phyloP scores from a whole-genome alignment of 371 early-diverging fungal genomes.

The Actinomortierella wolfii region DNA sequence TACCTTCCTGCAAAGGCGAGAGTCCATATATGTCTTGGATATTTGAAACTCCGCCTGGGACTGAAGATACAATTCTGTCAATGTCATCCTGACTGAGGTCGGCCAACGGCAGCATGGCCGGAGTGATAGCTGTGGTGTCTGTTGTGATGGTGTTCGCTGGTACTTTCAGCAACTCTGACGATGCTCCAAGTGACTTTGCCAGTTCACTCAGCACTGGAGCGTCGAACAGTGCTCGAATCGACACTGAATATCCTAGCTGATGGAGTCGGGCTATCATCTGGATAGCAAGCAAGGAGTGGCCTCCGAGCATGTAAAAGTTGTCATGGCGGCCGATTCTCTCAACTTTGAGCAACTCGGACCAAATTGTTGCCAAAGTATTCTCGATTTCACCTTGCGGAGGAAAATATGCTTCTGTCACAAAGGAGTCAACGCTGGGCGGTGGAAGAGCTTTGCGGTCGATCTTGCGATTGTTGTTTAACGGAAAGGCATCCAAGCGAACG shows the following conservation, averaged over 20 bases:
- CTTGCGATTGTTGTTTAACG: neutral
- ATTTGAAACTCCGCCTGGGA: slow-evolving; percentile 13
- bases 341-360: slow-evolving; percentile 8
- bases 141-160: slow-evolving; percentile 5
- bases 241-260: slow-evolving; percentile 1
- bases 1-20: slow-evolving; percentile 25
- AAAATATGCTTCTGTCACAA: slow-evolving; percentile 4
- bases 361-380: neutral
- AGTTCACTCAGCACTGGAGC: slow-evolving; percentile 6
- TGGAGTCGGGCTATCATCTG: slow-evolving; percentile 5
- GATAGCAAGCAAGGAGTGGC: slow-evolving; percentile 14
- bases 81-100: slow-evolving; percentile 8
- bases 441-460: slow-evolving; percentile 6
- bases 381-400: slow-evolving; percentile 12
- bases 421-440: neutral
- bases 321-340: slow-evolving; percentile 14
- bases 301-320: slow-evolving; percentile 19
- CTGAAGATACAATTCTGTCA: neutral
- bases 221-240: slow-evolving; percentile 14
- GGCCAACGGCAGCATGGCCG: neutral
- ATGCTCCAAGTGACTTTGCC: neutral
- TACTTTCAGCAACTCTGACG: neutral
- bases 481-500: slow-evolving; percentile 3
- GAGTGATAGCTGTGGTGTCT: slow-evolving; percentile 4
- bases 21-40: slow-evolving; percentile 16